Percentiles rank a stretch among this genome's conserved stretches.
phyloP scores from a whole-genome alignment of 2,329 filamentous ascomycete species.

The Colletotrichum sp. region DNA sequence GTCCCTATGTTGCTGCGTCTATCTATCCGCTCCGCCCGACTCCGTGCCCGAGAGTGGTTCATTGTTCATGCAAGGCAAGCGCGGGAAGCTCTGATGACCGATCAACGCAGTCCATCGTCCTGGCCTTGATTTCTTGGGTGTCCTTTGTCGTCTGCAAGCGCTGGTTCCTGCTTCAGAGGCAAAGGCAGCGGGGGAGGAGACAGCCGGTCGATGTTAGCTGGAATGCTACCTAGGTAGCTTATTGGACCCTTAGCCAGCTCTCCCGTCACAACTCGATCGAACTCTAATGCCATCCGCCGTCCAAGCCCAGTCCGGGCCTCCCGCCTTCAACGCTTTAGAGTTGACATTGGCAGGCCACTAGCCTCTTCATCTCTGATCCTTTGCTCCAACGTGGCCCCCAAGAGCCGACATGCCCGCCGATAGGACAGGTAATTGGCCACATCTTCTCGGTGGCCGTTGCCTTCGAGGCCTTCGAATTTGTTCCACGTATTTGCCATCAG shows the following conservation, averaged over 20 bases:
- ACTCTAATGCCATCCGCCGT: background rate
- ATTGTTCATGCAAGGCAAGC: background rate
- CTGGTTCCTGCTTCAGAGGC: background rate
- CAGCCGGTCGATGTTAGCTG: background rate
- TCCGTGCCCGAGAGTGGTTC: background rate
- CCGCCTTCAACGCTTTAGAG: constrained; percentile 5
- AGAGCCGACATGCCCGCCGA: background rate
- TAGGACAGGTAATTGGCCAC: background rate
- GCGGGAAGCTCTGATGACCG: background rate
- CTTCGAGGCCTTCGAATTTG: background rate
- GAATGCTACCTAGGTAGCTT: background rate
- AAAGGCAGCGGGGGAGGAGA: background rate
- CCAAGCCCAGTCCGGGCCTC: constrained; percentile 1
- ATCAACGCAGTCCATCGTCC: background rate
- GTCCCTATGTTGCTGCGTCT: background rate
- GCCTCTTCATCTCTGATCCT: background rate
- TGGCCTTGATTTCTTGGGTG: background rate
- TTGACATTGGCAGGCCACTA: background rate
- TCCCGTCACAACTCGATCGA: background rate
- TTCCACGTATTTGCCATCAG: background rate
- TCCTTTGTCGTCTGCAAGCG: background rate
- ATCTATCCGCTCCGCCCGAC: background rate
- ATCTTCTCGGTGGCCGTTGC: background rate
- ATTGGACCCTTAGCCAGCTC: background rate
- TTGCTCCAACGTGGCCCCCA: background rate